A percentile compares a stretch with the other conserved stretches of the same genome.
Evolutionary conservation across 495 filamentous ascomycete species (phyloP).

Genomic region (Haplographium delicatum): DNA sequence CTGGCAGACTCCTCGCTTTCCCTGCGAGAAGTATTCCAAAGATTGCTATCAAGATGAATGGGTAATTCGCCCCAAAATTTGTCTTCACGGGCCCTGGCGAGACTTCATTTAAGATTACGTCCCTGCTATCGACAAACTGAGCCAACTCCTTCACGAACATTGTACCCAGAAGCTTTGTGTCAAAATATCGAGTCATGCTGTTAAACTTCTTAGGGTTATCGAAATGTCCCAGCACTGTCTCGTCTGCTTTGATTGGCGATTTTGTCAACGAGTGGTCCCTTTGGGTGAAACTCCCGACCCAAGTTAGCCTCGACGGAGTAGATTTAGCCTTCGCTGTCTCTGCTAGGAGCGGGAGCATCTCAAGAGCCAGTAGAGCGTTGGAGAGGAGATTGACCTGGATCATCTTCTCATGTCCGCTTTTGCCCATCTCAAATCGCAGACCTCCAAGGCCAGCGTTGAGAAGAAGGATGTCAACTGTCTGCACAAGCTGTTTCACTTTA

Average conservation of each 20-base stretch:
- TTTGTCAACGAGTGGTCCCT: constrained; percentile 15
- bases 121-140: constrained; percentile 14
- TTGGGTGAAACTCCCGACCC: constrained; percentile 30
- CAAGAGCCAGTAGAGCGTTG: constrained; percentile 26
- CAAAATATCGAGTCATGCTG: constrained; percentile 22
- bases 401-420: constrained; percentile 29
- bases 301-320: constrained; percentile 26
- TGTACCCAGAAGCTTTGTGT: constrained; percentile 25
- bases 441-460: constrained; percentile 31
- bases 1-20: constrained; percentile 2
- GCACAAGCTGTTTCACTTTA: constrained; percentile 18
- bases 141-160: constrained; percentile 24
- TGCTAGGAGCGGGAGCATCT: constrained; percentile 32
- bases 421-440: constrained; percentile 21
- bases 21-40: constrained; percentile 15
- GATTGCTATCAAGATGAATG: constrained; percentile 12
- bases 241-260: constrained; percentile 5
- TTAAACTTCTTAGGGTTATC: constrained; percentile 25
- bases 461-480: constrained; percentile 27
- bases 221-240: constrained; percentile 26
- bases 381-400: constrained; percentile 37
- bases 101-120: constrained; percentile 28
- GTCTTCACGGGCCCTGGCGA: constrained; percentile 26
- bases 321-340: constrained; percentile 16
- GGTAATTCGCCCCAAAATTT: constrained; percentile 9